phyloP scores from a whole-genome alignment of 805 yeast genomes.

The Pichia scutulata region DNA sequence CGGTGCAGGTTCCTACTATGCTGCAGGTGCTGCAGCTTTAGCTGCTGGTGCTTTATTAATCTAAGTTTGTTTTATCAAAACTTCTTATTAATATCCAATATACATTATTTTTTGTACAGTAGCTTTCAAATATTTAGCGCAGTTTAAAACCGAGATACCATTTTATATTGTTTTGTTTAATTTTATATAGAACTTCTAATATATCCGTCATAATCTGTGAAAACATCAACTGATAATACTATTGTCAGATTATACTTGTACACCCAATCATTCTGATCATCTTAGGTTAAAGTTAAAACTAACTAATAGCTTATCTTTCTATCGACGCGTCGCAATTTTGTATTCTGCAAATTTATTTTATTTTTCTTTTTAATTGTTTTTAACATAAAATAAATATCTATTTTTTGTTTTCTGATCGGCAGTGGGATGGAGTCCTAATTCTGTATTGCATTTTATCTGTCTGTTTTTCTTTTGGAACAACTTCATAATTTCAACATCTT shows the following conservation, averaged over 20 bases:
- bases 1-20: conserved; percentile 21
- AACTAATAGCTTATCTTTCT: no score
- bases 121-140: background rate
- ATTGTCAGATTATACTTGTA: no score
- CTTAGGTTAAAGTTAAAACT: no score
- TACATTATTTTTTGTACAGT: background rate
- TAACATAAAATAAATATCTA: no score
- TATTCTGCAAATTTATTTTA: no score
- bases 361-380: no score
- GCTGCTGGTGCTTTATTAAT: conserved; percentile 31
- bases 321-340: background rate
- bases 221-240: no score
- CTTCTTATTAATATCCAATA: background rate
- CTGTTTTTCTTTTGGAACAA: background rate
- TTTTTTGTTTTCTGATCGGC: background rate
- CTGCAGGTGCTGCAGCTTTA: conserved; percentile 29
- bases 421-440: background rate
- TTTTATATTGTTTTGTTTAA: background rate
- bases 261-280: no score
- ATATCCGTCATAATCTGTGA: background rate
- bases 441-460: background rate
- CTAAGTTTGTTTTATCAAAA: conserved; percentile 14
- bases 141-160: background rate
- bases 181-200: background rate
- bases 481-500: no score